Base-by-base conservation (phyloP, 257 asterid species). In the Cruciata laevipes region DNA sequence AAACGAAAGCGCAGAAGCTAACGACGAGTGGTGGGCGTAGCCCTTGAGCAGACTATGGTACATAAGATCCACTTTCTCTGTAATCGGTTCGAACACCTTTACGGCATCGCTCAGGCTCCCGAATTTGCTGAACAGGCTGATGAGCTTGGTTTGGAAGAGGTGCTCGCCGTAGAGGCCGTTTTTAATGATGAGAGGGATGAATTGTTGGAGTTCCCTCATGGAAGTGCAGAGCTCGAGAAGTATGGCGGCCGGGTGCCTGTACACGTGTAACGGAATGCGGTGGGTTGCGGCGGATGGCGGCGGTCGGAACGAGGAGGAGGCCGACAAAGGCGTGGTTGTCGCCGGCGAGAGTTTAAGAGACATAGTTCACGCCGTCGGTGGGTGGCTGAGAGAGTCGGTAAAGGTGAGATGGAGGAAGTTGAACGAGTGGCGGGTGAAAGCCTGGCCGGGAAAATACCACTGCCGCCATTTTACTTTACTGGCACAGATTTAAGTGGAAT, bases 1-100 rank as follows among this genome's bases (percentile, higher is more conserved):
- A 82, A 90, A 85, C 38, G 71, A 72, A 53, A 89, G 73, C n/a
- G 89, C 86, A 64, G 76, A 47, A 3, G 79, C 77, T 8, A 85
- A 51, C 30, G 79, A 53, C 35, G 87, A 77, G 31, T 78, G 74
- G 57, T 77, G 87, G 27, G 77, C 78, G 24, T 83, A 71, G 4
- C 95, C 96, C 77, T 87, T 92, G 40, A 93, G 94, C 63, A 93
- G 69, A 21, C 95, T 83, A 61, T 93, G 91, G 30, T 93, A 90
- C 8, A 93, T 80, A 5, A 87, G 91, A 69, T 88, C 94, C 55
- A 74, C 65, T 82, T 90, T 93, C 38, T 81, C 61, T 21, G 80
- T 75, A 31, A 89, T 73, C 55, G 93, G 82, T 3, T 90, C 89
- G 47, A 90, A 93, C 55, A 90, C 89, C 59, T 79, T 83, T 65